Base-by-base conservation (phyloP, 2,329 filamentous ascomycete genomes). In the Parascedosporium putredinis region DNA sequence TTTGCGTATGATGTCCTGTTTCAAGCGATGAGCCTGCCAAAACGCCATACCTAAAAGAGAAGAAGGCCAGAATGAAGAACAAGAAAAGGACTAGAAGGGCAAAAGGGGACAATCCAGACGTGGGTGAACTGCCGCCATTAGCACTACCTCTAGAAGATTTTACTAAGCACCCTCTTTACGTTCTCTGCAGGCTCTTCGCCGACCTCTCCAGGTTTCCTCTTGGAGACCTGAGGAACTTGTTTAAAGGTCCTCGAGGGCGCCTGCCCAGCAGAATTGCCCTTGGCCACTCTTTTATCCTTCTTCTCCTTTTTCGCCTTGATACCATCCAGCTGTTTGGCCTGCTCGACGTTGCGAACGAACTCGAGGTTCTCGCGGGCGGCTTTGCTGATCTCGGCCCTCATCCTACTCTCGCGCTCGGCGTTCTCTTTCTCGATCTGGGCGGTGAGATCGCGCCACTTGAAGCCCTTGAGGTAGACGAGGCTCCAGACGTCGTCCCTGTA, bases 401-500 rank as follows among this genome's bases (percentile, higher is more conserved):
- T 79, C 58, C 86, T 76, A 58, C 82, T 84, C 49, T 81, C 76
- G 51, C 87, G 71, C 66, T 91, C 87, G 4, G 87, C 86, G 62
- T 90, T 88, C 70, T 94, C 88, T 24, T 83, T 77, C 36, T 84
- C 76, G 56, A 91, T 89, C 67, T 90, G 84, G 63, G 87, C 84
- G 51, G 84, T 88, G 54, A 83, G 65, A 58, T 82, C 73, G 55
- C 76, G 71, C 88, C 88, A 94, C 66, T 91, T 93, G 69, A 93
- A 91, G 1, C 86, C 86, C 55, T 79, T 84, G 54, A 94, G 69
- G 60, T 94, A 94, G 53, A 86, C 76, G 54, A 93, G 69, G 58
- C 85, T 90, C 88, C 88, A 94, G 42, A 94, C 76, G 63, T 94
- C 88, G 62, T 94, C 88, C 58, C 86, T 80, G 68, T 91, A 94